A percentile compares a stretch with the other conserved stretches of the same genome.
Evolutionary conservation across 2,329 filamentous ascomycete genomes (phyloP).

Genomic region (Tolypocladium tropicale): DNA sequence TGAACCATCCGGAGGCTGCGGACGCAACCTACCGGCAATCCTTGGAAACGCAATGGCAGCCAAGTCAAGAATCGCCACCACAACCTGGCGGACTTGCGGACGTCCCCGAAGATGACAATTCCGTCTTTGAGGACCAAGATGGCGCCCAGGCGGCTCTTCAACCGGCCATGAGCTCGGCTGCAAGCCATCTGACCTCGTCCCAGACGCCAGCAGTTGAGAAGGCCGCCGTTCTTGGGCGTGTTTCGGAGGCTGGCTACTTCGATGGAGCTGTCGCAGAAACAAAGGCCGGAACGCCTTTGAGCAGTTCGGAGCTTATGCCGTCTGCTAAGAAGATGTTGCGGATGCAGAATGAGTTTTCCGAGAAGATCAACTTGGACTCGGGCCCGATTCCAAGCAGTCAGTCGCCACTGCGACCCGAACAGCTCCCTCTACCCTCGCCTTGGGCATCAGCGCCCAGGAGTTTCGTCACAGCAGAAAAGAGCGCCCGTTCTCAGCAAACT

Average conservation of each 20-base stretch:
- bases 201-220: conserved; percentile 49
- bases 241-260: conserved; percentile 14
- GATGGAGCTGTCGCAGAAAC: conserved; percentile 7
- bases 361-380: too few species aligned
- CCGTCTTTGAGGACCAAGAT: conserved; percentile 34
- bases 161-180: conserved; percentile 45
- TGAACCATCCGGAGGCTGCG: neutral
- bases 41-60: neutral
- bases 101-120: conserved; percentile 8
- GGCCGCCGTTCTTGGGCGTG: conserved; percentile 40
- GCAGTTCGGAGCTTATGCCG: conserved; percentile 11
- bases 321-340: conserved; percentile 7
- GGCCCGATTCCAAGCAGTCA: neutral
- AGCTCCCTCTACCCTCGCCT: conserved; percentile 14
- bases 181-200: conserved; percentile 43
- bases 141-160: conserved; percentile 50
- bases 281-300: conserved; percentile 8
- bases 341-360: neutral
- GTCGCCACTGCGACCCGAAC: neutral
- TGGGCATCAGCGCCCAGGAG: conserved; percentile 16
- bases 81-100: conserved; percentile 5
- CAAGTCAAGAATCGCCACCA: neutral
- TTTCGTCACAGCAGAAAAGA: conserved; percentile 3
- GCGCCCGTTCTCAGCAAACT: conserved; percentile 12
- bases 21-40: neutral